A percentile compares a stretch with the other conserved stretches of the same genome.
phyloP scores from a whole-genome alignment of 1,139 yeast genomes.

The Candida glucosophila region DNA sequence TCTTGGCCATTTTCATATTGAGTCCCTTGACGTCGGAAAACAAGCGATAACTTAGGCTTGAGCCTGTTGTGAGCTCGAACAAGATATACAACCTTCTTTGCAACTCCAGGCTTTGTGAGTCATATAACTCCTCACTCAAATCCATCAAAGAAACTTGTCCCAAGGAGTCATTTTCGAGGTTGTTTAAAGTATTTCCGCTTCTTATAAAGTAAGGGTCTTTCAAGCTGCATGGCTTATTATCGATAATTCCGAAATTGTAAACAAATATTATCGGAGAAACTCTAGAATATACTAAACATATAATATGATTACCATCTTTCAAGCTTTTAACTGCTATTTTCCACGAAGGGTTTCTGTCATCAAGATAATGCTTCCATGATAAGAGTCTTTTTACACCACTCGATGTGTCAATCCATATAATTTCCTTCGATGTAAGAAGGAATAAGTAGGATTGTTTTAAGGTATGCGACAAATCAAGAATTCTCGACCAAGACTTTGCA shows the following conservation, averaged over 20 bases:
- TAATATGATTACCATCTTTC: conserved; percentile 13
- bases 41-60: no score
- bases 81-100: no score
- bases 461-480: conserved; percentile 35
- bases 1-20: no score
- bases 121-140: no score
- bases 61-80: no score
- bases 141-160: no score
- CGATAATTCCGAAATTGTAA: conserved; percentile 31
- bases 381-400: conserved; percentile 30
- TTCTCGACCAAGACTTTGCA: conserved; percentile 49
- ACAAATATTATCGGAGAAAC: conserved; percentile 31
- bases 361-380: conserved; percentile 64
- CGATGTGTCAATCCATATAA: conserved; percentile 36
- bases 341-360: conserved; percentile 48
- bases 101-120: no score
- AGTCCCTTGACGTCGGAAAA: no score
- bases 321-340: conserved; percentile 21
- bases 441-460: conserved; percentile 18
- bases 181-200: no score
- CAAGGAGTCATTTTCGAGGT: no score
- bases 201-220: conserved; percentile 16
- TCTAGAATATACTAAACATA: conserved; percentile 35
- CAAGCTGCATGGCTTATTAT: conserved; percentile 25
- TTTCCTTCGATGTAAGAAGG: conserved; percentile 53